Evolutionary conservation across 2,329 filamentous ascomycete species (phyloP), one percentile per base, ranked within the genome.

Genomic region (Monilinia fructigena): DNA sequence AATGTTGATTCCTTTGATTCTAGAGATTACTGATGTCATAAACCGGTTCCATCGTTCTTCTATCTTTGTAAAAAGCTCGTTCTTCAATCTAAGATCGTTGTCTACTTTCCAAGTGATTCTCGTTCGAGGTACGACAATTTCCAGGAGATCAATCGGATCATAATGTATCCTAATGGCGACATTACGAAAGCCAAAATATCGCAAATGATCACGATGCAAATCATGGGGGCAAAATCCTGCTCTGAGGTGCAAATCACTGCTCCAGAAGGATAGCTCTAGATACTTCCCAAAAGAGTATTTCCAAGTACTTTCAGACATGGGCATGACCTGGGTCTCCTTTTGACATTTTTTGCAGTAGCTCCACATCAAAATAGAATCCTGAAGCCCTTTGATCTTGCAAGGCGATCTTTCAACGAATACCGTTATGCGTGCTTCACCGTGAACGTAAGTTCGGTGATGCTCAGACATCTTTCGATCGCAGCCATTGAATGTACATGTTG

Each of bases 281-380:
- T 98, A 99, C 78, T 99, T 99, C 14, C 92, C 95, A 74, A 99
- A 96, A 0, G 95, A 99, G 77, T 99, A 99, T 76, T 96, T 97
- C 91, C 93, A 99, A 0, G 93, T 96, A 73, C 88, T 93, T 66
- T 93, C 88, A 0, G 94, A 97, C 92, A 99, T 97, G 42, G 89
- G 88, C 71, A 91, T 90, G 58, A 93, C 88, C 50, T 92, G 91
- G 0, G 94, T 96, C 76, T 98, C 93, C 71, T 92, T 92, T 63
- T 91, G 89, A 77, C 96, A 99, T 40, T 91, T 83, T 73, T 96
- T 95, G 80, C 95, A 99, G 72, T 90, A 92, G 71, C 92, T 98
- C 96, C 96, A 99, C 92, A 99, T 97, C 66, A 93, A 85, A 66
- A 99, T 96, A 3, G 89, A 90, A 70, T 91, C 86, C 76, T 86